phyloP scores from a whole-genome alignment of 306 rosid species.

The Medicago lupulina region DNA sequence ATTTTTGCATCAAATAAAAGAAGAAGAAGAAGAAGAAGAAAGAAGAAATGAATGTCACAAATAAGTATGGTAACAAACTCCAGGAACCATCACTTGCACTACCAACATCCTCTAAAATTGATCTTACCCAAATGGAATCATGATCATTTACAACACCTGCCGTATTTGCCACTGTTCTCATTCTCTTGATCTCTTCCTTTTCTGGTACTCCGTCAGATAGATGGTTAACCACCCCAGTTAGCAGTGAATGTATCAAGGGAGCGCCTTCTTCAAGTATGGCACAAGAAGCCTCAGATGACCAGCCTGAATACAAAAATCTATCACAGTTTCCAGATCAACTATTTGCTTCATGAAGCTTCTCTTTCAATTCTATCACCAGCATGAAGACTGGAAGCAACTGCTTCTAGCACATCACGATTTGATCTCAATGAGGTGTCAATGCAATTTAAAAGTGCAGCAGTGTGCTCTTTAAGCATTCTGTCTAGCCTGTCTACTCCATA shows the following conservation, averaged over 20 bases:
- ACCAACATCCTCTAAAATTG: slow-evolving; percentile 90
- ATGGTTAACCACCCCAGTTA: slow-evolving; percentile 78
- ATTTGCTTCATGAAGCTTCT: slow-evolving; percentile 88
- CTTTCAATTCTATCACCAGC: slow-evolving; percentile 91
- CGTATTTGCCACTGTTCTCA: slow-evolving; percentile 86
- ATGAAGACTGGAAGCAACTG: too few species aligned
- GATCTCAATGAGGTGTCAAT: too few species aligned
- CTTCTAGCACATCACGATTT: too few species aligned
- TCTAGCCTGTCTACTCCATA: slow-evolving; percentile 96
- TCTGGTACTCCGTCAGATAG: slow-evolving; percentile 87
- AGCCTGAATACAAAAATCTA: slow-evolving; percentile 91
- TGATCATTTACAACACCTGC: slow-evolving; percentile 72
- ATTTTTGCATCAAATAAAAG: too few species aligned
- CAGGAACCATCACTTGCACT: slow-evolving; percentile 98
- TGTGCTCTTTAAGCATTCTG: slow-evolving; percentile 94
- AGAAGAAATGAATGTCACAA: slow-evolving; percentile 95
- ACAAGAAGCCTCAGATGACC: slow-evolving; percentile 96
- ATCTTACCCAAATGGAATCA: slow-evolving; percentile 91
- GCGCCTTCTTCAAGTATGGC: slow-evolving; percentile 86
- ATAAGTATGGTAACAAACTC: slow-evolving; percentile 92
- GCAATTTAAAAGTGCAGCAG: slow-evolving; percentile 98
- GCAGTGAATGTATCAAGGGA: slow-evolving; percentile 82
- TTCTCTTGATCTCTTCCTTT: slow-evolving; percentile 75
- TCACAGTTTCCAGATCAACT: slow-evolving; percentile 84
- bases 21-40: too few species aligned